phyloP scores from a whole-genome alignment of 2,329 filamentous ascomycete genomes.

The Fonsecaea multimorphosa region DNA sequence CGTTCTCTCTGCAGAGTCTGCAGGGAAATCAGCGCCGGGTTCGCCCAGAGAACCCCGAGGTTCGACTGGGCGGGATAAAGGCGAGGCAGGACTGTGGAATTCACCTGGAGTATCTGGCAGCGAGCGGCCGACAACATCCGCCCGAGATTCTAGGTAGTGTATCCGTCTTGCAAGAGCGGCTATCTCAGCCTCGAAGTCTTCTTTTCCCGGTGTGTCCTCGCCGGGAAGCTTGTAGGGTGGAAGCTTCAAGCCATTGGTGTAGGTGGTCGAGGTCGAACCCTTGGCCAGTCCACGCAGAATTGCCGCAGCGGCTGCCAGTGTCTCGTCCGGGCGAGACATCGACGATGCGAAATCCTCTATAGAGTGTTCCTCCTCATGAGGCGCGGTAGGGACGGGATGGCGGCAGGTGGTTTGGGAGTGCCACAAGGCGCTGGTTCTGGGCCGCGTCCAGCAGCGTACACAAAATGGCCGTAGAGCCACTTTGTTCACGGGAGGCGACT shows the following conservation, averaged over 20 bases:
- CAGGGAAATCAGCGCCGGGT: conserved; percentile 44
- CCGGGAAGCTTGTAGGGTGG: conserved; percentile 76
- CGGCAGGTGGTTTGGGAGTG: conserved; percentile 27
- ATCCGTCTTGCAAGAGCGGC: conserved; percentile 77
- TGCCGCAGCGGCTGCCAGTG: conserved; percentile 54
- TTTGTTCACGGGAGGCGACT: conserved; percentile 16
- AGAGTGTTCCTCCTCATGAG: conserved; percentile 33
- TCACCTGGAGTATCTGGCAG: conserved; percentile 86
- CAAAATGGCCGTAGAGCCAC: conserved; percentile 38
- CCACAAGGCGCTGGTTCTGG: conserved; percentile 29
- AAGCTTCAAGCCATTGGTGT: conserved; percentile 57
- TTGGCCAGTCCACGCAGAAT: conserved; percentile 55
- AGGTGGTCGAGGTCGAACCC: conserved; percentile 47
- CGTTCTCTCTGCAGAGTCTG: conserved; percentile 46
- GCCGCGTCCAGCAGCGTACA: conserved; percentile 37
- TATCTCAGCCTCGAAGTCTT: conserved; percentile 80
- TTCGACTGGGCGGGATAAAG: conserved; percentile 64
- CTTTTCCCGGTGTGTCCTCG: conserved; percentile 74
- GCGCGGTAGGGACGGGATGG: conserved; percentile 17
- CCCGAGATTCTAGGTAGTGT: conserved; percentile 80
- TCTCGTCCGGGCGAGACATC: conserved; percentile 57
- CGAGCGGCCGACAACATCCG: conserved; percentile 63
- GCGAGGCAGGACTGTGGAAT: conserved; percentile 62
- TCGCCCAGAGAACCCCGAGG: conserved; percentile 41
- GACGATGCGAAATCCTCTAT: conserved; percentile 31